A percentile compares a stretch with the other conserved stretches of the same genome.
Evolutionary conservation across 441 rosid genomes (phyloP).

Genomic region (Populus tomentosa): DNA sequence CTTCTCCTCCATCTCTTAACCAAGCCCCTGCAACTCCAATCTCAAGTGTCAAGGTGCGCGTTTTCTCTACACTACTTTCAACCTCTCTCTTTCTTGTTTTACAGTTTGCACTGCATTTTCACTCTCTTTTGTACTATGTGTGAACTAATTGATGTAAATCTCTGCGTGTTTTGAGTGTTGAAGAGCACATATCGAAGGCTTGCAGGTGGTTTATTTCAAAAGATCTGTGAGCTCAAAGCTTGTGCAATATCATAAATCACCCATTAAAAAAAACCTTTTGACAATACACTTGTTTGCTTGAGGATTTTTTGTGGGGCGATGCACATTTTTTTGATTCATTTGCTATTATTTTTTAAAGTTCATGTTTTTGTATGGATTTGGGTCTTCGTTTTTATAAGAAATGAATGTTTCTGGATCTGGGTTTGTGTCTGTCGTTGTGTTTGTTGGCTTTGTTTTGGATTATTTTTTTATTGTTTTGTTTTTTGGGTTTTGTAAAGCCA

Average conservation of each 20-base stretch:
- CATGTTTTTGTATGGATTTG: too few species aligned
- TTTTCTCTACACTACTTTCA: neutral
- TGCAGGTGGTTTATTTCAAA: slow-evolving; percentile 26
- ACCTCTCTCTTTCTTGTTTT: neutral
- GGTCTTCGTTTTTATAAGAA: too few species aligned
- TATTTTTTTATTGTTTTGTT: too few species aligned
- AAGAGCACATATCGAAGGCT: slow-evolving; percentile 66
- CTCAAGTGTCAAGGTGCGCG: slow-evolving; percentile 17
- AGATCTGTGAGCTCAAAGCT: slow-evolving; percentile 46
- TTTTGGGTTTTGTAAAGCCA: too few species aligned
- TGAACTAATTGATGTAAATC: too few species aligned
- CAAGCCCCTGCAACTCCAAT: slow-evolving; percentile 5
- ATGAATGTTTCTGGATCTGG: too few species aligned
- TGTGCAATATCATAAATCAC: slow-evolving; percentile 47
- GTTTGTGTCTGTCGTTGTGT: too few species aligned
- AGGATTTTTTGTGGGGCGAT: slow-evolving; percentile 24
- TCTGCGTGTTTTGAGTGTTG: too few species aligned
- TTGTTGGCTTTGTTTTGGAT: too few species aligned
- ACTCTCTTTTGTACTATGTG: neutral
- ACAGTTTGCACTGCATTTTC: neutral
- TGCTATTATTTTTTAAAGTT: too few species aligned
- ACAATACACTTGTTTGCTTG: slow-evolving; percentile 13
- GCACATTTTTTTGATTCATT: neutral
- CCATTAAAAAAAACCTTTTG: slow-evolving; percentile 25
- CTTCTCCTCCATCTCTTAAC: neutral